These are phyloP conservation scores for Thraustochytrium sp. DNA, from an alignment of 352 stramenopile genomes.

Conservation along the genomic window DNA sequence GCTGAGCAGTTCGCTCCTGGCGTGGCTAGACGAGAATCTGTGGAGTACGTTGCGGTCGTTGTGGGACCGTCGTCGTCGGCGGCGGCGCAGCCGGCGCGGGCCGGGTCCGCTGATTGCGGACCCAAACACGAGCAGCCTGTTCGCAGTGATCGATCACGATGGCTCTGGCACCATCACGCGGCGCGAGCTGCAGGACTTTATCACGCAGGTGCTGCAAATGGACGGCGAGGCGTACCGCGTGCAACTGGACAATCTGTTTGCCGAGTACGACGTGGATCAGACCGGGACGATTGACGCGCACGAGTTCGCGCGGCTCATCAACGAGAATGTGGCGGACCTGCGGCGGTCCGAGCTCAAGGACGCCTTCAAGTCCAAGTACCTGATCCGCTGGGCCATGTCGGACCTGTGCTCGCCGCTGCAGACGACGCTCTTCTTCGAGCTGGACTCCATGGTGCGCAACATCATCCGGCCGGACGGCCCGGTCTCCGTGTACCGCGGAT, in stretches of 20 bases:
- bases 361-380: slow-evolving; percentile 16
- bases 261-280: slow-evolving; percentile 13
- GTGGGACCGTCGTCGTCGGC: too few relatives aligned
- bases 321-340: slow-evolving; percentile 5
- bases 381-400: neutral
- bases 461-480: neutral
- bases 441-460: neutral
- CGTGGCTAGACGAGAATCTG: too few relatives aligned
- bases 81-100: neutral
- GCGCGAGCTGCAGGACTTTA: neutral
- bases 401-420: neutral
- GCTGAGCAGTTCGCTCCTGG: too few relatives aligned
- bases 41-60: too few relatives aligned
- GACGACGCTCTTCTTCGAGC: slow-evolving; percentile 19
- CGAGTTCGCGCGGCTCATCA: neutral
- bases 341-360: neutral
- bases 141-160: neutral
- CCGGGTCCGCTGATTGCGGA: neutral
- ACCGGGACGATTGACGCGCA: neutral
- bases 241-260: slow-evolving; percentile 2
- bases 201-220: neutral
- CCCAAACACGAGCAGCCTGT: neutral
- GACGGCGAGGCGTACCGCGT: neutral
- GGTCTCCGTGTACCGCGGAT: neutral
- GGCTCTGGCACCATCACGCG: neutral